Evolutionary conservation across 441 rosid genomes (phyloP).

Genomic region (Croton setiger): DNA sequence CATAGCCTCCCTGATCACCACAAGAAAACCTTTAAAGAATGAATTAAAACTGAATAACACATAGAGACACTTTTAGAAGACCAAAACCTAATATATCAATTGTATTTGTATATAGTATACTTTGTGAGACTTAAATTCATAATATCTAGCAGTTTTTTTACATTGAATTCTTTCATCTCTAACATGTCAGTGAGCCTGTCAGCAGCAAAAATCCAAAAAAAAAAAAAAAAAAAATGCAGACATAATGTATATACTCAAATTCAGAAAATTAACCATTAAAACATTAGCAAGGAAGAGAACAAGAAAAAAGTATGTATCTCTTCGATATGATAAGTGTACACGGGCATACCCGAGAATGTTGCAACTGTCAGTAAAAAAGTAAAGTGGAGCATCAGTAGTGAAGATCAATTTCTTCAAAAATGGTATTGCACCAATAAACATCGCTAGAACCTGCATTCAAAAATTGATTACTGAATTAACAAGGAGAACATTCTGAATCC

Average conservation of each 20-base stretch:
- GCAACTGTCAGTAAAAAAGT: conserved; percentile 97
- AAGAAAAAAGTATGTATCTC: neutral
- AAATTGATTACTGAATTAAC: neutral
- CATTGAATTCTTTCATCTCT: neutral
- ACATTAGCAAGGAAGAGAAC: neutral
- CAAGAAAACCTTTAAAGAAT: neutral
- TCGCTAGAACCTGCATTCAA: conserved; percentile 71
- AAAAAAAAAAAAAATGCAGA: too few species aligned
- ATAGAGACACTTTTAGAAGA: neutral
- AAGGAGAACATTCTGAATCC: neutral
- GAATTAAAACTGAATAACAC: neutral
- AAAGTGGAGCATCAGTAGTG: conserved; percentile 79
- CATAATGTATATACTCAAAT: neutral
- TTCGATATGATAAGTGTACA: neutral
- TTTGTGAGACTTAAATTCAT: neutral
- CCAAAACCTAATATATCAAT: too few species aligned
- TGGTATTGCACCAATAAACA: conserved; percentile 75
- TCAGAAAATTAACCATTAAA: neutral
- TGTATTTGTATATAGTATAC: too few species aligned
- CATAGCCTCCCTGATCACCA: conserved; percentile 80
- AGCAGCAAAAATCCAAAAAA: neutral
- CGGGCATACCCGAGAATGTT: conserved; percentile 86
- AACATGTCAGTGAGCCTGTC: neutral
- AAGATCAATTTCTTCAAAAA: conserved; percentile 74
- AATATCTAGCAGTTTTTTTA: neutral